Evolutionary conservation across 768 basidiomycete genomes (phyloP), one percentile per base, ranked within the genome.

Genomic region (Boletus edulis): DNA sequence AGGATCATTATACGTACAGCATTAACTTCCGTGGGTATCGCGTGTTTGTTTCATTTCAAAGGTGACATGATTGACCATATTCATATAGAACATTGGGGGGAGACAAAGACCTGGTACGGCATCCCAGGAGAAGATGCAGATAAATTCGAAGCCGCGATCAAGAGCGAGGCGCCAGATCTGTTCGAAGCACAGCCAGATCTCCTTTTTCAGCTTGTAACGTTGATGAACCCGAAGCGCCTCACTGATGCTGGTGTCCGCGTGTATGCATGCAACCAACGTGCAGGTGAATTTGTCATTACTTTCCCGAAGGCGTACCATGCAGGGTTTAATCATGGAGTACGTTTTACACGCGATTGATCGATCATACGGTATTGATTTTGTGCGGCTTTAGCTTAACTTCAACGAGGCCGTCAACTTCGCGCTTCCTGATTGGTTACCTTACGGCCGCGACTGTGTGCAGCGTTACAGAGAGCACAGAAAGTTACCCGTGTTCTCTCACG

Each of bases 341-440:
- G 91, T 81, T 53, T 41, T 65, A 62, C 65, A 52, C 50, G 67
- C 58, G 54, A 56, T 51, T 55, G 59, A 62, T 65, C 54, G 58
- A 66, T 67, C 47, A 55, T 49, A 47, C 20, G 54, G 42, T 44
- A 49, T 54, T 65, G 62, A 70, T 58, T 62, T 67, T 58, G 60
- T 65, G 56, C 65, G 55, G 60, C 62, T 37, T 17, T 64, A 97
- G 94, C 76, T 98, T 65, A 99, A 99, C 74, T 95, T 98, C 77
- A 98, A 98, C 70, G 97, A 98, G 75, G 97, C 96, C 4, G 96
- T 98, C 66, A 98, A 99, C 71, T 98, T 98, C 66, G 96, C 97
- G 12, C 77, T 97, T 27, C 92, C 94, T 24, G 94, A 98, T 68
- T 99, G 97, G 97, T 75, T 98, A 44, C 77, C 87, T 9, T 84